phyloP scores from a whole-genome alignment of 2,329 filamentous ascomycete genomes.

The Sclerotiophoma versabilis region DNA sequence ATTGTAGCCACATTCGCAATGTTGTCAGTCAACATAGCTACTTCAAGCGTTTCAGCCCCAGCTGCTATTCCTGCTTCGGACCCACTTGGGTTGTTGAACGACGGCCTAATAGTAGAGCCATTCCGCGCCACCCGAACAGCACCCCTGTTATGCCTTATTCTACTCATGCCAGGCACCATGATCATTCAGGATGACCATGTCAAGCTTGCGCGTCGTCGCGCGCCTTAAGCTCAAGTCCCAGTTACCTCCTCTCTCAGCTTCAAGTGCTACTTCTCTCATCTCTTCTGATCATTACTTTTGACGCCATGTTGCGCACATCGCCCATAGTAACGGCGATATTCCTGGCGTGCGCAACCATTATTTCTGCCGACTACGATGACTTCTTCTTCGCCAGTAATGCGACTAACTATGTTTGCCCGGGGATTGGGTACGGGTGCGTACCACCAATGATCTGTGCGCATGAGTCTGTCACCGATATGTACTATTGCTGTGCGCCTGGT shows the following conservation, averaged over 20 bases:
- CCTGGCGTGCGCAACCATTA: neutral
- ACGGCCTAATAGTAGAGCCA: too few relatives aligned
- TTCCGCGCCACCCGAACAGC: too few relatives aligned
- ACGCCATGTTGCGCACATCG: conserved; percentile 4
- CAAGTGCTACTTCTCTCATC: neutral
- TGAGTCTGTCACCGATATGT: conserved; percentile 21
- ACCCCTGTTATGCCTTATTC: too few relatives aligned
- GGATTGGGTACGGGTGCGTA: conserved; percentile 14
- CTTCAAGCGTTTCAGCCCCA: conserved; percentile 9
- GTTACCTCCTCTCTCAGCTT: neutral
- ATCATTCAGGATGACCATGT: conserved; percentile 8
- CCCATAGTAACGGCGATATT: neutral
- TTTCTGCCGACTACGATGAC: conserved; percentile 15
- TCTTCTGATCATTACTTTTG: neutral
- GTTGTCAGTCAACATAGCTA: conserved; percentile 4
- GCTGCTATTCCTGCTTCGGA: conserved; percentile 4
- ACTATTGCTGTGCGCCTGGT: conserved; percentile 26
- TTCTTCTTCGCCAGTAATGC: conserved; percentile 24
- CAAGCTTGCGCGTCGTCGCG: neutral
- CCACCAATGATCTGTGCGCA: conserved; percentile 23
- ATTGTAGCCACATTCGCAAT: neutral
- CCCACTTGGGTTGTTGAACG: conserved; percentile 7
- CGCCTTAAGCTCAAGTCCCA: neutral
- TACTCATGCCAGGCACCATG: too few relatives aligned
- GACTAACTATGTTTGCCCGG: conserved; percentile 18